These are phyloP conservation scores for Antitrichia curtipendula DNA, from an alignment of 225 moss, liverwort and hornwort species.

Conservation along the genomic window DNA sequence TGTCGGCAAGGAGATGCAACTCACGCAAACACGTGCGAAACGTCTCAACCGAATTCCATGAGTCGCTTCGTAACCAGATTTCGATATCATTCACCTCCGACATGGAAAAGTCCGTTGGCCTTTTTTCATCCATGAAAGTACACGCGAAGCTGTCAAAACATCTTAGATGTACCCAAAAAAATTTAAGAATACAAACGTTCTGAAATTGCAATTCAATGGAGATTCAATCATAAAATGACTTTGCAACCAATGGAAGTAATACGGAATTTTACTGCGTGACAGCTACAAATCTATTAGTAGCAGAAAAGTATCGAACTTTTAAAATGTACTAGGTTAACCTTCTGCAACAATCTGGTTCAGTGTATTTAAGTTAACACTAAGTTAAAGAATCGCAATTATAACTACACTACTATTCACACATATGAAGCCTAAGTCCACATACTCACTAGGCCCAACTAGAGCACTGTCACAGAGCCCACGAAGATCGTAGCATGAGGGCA, in stretches of 20 bases:
- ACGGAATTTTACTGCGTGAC: background rate
- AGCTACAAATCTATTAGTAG: background rate
- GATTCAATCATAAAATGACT: background rate
- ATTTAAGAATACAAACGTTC: background rate
- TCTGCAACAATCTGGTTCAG: background rate
- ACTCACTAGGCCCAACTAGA: background rate
- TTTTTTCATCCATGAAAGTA: constrained; percentile 8
- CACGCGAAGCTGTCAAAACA: background rate
- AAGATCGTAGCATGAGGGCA: constrained; percentile 66
- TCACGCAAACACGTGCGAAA: constrained; percentile 6
- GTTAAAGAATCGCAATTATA: background rate
- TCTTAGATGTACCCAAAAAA: background rate
- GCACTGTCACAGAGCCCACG: constrained; percentile 54
- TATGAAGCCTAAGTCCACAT: background rate
- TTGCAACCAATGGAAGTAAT: background rate
- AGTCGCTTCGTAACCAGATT: constrained; percentile 16
- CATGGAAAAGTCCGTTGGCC: background rate
- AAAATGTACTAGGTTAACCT: background rate
- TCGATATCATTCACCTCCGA: background rate
- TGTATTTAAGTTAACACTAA: background rate
- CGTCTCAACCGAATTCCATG: constrained; percentile 3
- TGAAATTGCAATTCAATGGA: background rate
- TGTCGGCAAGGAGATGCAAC: constrained; percentile 6
- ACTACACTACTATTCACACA: background rate
- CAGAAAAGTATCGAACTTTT: background rate